phyloP scores from a whole-genome alignment of 345 rosid species.

The Eucalyptus melliodora region DNA sequence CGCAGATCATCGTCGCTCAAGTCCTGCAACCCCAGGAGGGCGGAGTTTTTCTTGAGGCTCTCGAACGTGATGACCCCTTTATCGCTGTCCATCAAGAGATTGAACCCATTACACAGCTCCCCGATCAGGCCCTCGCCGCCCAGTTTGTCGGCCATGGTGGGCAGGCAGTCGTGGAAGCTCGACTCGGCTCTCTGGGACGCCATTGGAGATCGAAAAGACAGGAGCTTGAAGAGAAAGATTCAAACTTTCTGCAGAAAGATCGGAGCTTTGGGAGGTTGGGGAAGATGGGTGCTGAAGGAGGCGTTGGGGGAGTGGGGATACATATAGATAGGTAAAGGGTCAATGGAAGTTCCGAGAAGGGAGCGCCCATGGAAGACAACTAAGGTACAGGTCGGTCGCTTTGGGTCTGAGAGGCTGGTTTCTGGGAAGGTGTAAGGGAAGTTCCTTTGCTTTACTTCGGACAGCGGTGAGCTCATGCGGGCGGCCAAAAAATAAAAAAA shows the following conservation, averaged over 20 bases:
- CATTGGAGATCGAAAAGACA: background rate
- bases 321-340: background rate
- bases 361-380: slow-evolving; percentile 39
- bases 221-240: background rate
- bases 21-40: slow-evolving; percentile 54
- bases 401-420: background rate
- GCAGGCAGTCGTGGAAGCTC: slow-evolving; percentile 56
- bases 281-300: background rate
- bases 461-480: background rate
- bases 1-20: slow-evolving; percentile 62
- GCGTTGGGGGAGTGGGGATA: background rate
- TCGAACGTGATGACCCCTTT: slow-evolving; percentile 70
- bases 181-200: slow-evolving; percentile 12
- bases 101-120: slow-evolving; percentile 79
- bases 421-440: background rate
- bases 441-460: background rate
- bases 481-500: background rate
- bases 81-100: slow-evolving; percentile 48
- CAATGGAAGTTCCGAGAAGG: slow-evolving; percentile 40
- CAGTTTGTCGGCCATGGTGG: slow-evolving; percentile 66
- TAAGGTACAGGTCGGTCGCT: slow-evolving; percentile 13
- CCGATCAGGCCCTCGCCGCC: slow-evolving; percentile 74
- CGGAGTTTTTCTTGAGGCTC: slow-evolving; percentile 48
- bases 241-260: background rate
- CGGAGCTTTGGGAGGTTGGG: background rate